A percentile compares a stretch with the other conserved stretches of the same genome.
Evolutionary conservation across 805 yeast species (phyloP).

Genomic region (Wickerhamiella azyma): DNA sequence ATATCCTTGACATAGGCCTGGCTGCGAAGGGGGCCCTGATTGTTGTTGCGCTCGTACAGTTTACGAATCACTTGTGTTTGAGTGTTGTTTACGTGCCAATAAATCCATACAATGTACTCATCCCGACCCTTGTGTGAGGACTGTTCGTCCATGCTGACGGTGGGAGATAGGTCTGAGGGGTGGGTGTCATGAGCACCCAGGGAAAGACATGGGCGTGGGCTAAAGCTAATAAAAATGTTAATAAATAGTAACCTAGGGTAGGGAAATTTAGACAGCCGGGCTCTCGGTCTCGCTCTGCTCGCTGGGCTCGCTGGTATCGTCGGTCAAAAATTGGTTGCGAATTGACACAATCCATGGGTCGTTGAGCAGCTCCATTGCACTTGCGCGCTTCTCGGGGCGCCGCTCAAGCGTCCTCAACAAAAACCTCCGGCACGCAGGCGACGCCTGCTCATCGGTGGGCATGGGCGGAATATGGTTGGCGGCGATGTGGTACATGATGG

Average conservation of each 20-base stretch:
- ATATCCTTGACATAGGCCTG: background rate
- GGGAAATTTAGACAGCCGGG: background rate
- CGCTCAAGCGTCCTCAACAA: conserved; percentile 64
- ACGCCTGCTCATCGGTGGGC: conserved; percentile 66
- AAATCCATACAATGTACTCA: background rate
- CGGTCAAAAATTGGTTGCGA: conserved; percentile 11
- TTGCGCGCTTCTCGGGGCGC: conserved; percentile 65
- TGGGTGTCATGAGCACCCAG: no score
- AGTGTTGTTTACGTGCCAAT: conserved; percentile 2
- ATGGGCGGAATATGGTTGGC: conserved; percentile 84
- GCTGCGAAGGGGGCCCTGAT: background rate
- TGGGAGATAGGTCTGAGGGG: no score
- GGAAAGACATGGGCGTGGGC: no score
- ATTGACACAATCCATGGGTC: conserved; percentile 20
- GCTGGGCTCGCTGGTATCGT: background rate
- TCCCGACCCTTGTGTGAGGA: background rate
- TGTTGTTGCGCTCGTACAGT: background rate
- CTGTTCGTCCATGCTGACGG: background rate
- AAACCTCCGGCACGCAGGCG: conserved; percentile 58
- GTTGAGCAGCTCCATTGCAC: conserved; percentile 69
- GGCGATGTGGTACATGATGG: conserved; percentile 95
- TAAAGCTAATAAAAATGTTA: background rate
- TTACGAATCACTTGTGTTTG: background rate
- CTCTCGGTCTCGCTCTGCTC: background rate
- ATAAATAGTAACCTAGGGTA: background rate